Evolutionary conservation across 306 rosid species (phyloP), one percentile per base, ranked within the genome.

Genomic region (Lablab purpureus): DNA sequence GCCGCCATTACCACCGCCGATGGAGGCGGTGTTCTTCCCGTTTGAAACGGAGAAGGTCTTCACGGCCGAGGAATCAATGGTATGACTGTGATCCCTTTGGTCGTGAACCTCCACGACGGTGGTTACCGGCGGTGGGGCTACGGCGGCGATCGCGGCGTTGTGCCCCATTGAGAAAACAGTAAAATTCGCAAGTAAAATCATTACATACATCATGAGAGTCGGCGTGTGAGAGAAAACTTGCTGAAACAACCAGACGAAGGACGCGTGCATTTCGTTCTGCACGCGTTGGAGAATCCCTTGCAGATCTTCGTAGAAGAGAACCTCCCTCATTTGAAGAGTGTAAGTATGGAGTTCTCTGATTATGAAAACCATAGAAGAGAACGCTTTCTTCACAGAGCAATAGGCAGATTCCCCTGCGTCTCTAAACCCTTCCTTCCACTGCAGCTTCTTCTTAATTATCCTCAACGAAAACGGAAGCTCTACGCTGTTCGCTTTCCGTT

Each of bases 221-320:
- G 99, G 99, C 0, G 99, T 96, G 17, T 84, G 97, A 21, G 99
- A 96, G 69, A 96, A 93, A 6, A 96, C 92, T 70, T 91, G 99
- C 51, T 93, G 98, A 37, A 96, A 96, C 0, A 96, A 74, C 99
- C 99, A 96, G 1, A 96, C 99, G 19, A 96, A 96, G 0, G 99
- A 96, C 9, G 98, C 96, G 50, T 93, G 97, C 88, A 90, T 90
- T 86, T 96, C 99, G 56, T 74, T 83, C 66, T 96, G 98, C 0
- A 96, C 99, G 0, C 96, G 82, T 15, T 77, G 64, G 9, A 96
- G 88, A 76, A 96, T 82, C 6, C 87, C 95, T 78, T 91, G 96
- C 3, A 96, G 85, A 71, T 96, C 97, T 76, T 91, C 91, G 84
- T 71, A 93, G 64, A 65, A 87, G 1, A 96, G 88, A 46, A 81